Evolutionary conservation across 2,329 filamentous ascomycete species (phyloP), one percentile per base, ranked within the genome.

Genomic region (Sclerotinia nivalis): DNA sequence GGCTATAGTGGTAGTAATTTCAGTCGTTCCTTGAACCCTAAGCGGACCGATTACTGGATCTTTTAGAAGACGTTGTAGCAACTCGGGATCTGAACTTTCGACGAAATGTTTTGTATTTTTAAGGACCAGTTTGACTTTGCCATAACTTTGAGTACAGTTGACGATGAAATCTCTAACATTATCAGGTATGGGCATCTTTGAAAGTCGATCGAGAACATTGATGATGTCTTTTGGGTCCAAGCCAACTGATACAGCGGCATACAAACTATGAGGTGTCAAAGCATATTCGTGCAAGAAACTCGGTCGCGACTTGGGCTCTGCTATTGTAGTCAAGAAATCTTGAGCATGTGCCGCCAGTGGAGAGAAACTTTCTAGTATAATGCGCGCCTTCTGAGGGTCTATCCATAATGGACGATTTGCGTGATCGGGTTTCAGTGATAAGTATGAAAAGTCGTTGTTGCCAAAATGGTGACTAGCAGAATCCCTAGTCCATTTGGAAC

Each of bases 101-200:
- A 98, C 89, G 75, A 91, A 97, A 80, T 97, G 97, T 74, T 93
- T 92, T 72, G 95, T 98, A 76, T 97, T 92, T 80, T 97, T 97
- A 73, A 98, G 81, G 58, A 98, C 96, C 67, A 98, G 87, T 80
- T 97, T 96, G 69, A 97, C 93, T 81, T 97, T 98, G 73, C 96
- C 96, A 78, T 96, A 98, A 66, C 92, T 96, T 73, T 92, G 89
- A 8, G 93, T 97, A 72, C 93, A 96, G 71, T 89, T 89, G 37
- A 81, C 82, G 74, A 95, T 84, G 79, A 95, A 97, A 12, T 88
- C 84, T 72, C 89, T 87, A 72, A 98, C 92, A 61, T 89, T 87
- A n/a, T 91, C 86, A 0, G 95, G 93, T 18, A 98, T 83, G 10
- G 91, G 89, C 2, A 92, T 96, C 82, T 98, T 98, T 25, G 93